Percentiles rank a stretch among this genome's conserved stretches.
These are phyloP conservation scores for Trichosanthes cucumerina DNA, from an alignment of 306 rosid species.

Conservation along the genomic window DNA sequence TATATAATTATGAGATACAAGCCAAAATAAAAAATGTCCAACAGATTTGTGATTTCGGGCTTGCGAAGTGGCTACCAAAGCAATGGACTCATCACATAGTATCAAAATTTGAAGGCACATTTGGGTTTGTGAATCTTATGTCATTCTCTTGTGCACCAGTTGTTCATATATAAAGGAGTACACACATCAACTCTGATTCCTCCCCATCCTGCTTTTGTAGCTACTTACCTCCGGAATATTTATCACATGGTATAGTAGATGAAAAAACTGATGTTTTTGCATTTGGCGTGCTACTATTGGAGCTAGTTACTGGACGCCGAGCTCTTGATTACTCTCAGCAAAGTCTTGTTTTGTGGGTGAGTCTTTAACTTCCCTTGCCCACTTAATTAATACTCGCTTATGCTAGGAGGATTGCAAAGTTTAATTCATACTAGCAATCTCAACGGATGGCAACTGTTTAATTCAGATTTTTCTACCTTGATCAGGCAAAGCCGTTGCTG, in stretches of 20 bases:
- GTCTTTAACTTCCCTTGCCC: neutral
- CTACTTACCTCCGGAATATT: constrained; percentile 89
- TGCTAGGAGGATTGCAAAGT: neutral
- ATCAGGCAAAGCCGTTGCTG: constrained; percentile 81
- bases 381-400: neutral
- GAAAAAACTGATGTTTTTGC: constrained; percentile 94
- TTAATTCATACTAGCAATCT: neutral
- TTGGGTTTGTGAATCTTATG: constrained; percentile 53
- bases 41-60: constrained; percentile 96
- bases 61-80: constrained; percentile 95
- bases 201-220: constrained; percentile 20
- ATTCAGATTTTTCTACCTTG: neutral
- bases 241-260: constrained; percentile 87
- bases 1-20: neutral
- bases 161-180: neutral
- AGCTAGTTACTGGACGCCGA: constrained; percentile 76
- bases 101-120: constrained; percentile 91
- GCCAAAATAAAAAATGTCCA: neutral
- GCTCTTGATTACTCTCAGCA: constrained; percentile 94
- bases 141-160: constrained; percentile 2
- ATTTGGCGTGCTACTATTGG: constrained; percentile 78
- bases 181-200: neutral
- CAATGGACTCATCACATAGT: constrained; percentile 85
- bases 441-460: neutral
- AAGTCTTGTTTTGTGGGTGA: constrained; percentile 95